Percentiles rank a stretch among this genome's conserved stretches.
phyloP scores from a whole-genome alignment of 768 basidiomycete species.

The Rhizopogon vinicolor region DNA sequence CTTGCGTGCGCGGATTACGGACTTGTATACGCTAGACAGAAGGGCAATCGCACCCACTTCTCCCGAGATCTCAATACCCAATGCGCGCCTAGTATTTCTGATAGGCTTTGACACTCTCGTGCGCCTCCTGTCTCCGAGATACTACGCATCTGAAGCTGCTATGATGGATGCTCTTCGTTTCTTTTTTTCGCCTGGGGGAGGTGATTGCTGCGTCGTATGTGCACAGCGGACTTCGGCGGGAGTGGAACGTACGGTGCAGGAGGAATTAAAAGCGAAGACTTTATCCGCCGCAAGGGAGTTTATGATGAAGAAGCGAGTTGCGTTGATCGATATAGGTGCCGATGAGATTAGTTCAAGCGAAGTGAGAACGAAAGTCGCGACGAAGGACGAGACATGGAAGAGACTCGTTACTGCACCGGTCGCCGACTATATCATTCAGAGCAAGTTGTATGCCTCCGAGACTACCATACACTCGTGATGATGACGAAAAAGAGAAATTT shows the following conservation, averaged over 20 bases:
- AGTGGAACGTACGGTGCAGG: constrained; percentile 16
- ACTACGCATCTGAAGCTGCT: constrained; percentile 50
- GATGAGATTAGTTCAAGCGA: constrained; percentile 64
- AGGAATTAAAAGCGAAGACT: constrained; percentile 23
- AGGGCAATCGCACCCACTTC: constrained; percentile 9
- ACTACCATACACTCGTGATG: background rate
- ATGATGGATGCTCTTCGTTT: constrained; percentile 54
- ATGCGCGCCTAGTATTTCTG: constrained; percentile 58
- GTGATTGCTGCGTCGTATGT: constrained; percentile 62
- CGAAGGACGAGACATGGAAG: constrained; percentile 36
- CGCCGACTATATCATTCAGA: constrained; percentile 45
- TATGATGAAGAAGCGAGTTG: constrained; percentile 45
- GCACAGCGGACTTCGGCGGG: constrained; percentile 44
- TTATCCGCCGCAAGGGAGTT: constrained; percentile 42
- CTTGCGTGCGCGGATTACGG: constrained; percentile 29
- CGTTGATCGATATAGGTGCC: constrained; percentile 57
- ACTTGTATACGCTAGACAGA: constrained; percentile 13
- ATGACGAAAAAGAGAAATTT: constrained; percentile 1
- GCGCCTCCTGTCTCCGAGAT: constrained; percentile 70
- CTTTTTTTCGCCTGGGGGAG: constrained; percentile 55
- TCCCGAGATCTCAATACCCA: constrained; percentile 3
- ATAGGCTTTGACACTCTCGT: constrained; percentile 84
- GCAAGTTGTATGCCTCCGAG: constrained; percentile 37
- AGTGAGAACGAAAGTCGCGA: constrained; percentile 38
- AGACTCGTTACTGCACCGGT: constrained; percentile 41